A percentile compares a stretch with the other conserved stretches of the same genome.
Evolutionary conservation across 176 grass and related monocot species (phyloP).

Genomic region (Oryza glaberrima): DNA sequence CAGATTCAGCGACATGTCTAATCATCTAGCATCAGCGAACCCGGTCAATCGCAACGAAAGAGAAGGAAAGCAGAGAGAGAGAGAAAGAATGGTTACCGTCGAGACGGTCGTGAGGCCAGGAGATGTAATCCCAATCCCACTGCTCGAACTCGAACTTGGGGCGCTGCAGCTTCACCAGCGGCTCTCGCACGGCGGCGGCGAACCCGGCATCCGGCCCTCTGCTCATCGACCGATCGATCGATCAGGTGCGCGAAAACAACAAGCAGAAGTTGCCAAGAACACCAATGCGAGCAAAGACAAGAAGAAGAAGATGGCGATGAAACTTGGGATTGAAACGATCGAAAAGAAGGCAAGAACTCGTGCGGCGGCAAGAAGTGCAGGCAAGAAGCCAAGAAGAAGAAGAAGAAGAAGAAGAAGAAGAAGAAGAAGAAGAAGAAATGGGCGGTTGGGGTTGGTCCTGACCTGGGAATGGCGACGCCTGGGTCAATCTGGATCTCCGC

Average conservation of each 20-base stretch:
- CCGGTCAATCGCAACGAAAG: background rate
- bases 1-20: slow-evolving; percentile 6
- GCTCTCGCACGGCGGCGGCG: slow-evolving; percentile 61
- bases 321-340: too few species aligned
- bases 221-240: background rate
- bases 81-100: slow-evolving; percentile 49
- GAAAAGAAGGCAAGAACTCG: background rate
- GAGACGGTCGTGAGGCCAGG: slow-evolving; percentile 67
- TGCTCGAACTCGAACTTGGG: slow-evolving; percentile 68
- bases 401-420: too few species aligned
- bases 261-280: background rate
- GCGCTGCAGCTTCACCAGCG: slow-evolving; percentile 68
- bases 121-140: slow-evolving; percentile 71
- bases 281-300: background rate
- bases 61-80: too few species aligned
- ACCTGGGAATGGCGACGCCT: slow-evolving; percentile 37
- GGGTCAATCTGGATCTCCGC: slow-evolving; percentile 51
- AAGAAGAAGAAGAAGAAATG: background rate
- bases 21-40: background rate
- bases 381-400: background rate
- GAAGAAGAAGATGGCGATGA: too few species aligned
- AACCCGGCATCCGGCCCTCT: slow-evolving; percentile 39
- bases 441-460: background rate
- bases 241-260: too few species aligned
- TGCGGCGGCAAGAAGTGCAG: background rate